Evolutionary conservation across 2,329 filamentous ascomycete species (phyloP).

Genomic region (Fusarium poae): DNA sequence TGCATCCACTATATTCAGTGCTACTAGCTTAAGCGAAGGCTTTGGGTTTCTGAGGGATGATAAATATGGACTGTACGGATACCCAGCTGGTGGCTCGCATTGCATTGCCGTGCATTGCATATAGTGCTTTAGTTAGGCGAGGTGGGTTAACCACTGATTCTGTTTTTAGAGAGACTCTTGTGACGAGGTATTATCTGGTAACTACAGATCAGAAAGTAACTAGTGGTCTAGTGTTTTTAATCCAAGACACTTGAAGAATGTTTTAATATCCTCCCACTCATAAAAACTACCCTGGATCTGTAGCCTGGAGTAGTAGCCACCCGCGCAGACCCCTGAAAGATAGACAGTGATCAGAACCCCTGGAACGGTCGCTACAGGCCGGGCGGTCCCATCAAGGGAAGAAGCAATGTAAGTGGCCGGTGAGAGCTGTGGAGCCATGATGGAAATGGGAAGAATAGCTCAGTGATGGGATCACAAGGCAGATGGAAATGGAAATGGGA

Average conservation of each 20-base stretch:
- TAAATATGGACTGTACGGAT: neutral
- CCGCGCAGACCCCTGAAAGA: conserved; percentile 39
- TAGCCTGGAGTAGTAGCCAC: conserved; percentile 18
- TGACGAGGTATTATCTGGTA: neutral
- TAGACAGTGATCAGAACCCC: conserved; percentile 28
- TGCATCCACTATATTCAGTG: neutral
- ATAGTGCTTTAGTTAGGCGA: conserved; percentile 28
- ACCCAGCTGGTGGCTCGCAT: conserved; percentile 42
- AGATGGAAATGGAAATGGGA: conserved; percentile 17
- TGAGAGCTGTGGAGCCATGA: conserved; percentile 21
- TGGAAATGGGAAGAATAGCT: conserved; percentile 42
- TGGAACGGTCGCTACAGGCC: conserved; percentile 41
- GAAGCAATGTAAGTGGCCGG: conserved; percentile 31
- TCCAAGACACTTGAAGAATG: conserved; percentile 26
- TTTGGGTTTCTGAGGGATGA: conserved; percentile 3
- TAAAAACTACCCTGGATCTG: conserved; percentile 14
- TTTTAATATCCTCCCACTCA: conserved; percentile 18
- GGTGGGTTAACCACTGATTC: conserved; percentile 14
- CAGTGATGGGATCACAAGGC: conserved; percentile 38
- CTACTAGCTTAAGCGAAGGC: neutral
- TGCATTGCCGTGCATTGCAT: conserved; percentile 45
- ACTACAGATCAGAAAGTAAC: neutral
- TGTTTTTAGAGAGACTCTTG: neutral
- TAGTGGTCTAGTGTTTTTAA: neutral
- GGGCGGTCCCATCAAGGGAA: conserved; percentile 16